Percentiles rank a stretch among this genome's conserved stretches.
Conservation (phyloP, 805 yeast species). For the Candida broadrunensis region DNA sequence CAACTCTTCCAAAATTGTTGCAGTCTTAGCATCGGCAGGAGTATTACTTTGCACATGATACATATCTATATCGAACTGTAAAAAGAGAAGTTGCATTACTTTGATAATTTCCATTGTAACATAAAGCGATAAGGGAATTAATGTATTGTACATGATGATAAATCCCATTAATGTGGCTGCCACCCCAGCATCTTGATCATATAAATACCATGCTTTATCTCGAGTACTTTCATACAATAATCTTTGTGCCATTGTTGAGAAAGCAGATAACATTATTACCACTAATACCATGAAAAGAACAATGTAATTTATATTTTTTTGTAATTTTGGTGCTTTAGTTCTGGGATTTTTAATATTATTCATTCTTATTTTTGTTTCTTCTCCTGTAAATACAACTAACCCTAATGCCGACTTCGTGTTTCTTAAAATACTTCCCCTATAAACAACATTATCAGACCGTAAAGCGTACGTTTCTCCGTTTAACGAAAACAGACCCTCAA, state of each 20-base stretch:
- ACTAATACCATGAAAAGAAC: slow-evolving; percentile 85
- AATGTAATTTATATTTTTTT: slow-evolving; percentile 74
- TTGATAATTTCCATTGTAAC: slow-evolving; percentile 97
- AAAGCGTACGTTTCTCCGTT: slow-evolving; percentile 50
- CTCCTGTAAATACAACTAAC: slow-evolving; percentile 88
- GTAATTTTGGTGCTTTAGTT: slow-evolving; percentile 90
- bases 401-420: slow-evolving; percentile 78
- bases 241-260: slow-evolving; percentile 78
- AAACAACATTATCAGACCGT: slow-evolving; percentile 78
- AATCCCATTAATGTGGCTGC: slow-evolving; percentile 94
- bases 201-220: slow-evolving; percentile 66
- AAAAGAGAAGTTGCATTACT: slow-evolving; percentile 73
- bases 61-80: slow-evolving; percentile 94
- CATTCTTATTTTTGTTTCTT: slow-evolving; percentile 93
- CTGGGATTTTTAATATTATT: slow-evolving; percentile 88
- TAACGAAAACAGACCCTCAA: slow-evolving; percentile 69
- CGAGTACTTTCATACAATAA: slow-evolving; percentile 41
- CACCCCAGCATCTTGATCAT: slow-evolving; percentile 70
- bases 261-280: slow-evolving; percentile 70
- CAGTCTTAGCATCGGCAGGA: slow-evolving; percentile 92
- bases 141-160: slow-evolving; percentile 94
- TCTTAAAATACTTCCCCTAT: slow-evolving; percentile 86
- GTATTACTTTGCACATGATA: slow-evolving; percentile 80
- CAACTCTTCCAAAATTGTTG: slow-evolving; percentile 90
- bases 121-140: slow-evolving; percentile 90